phyloP scores from a whole-genome alignment of 306 rosid species.

The Acacia melanoxylon region DNA sequence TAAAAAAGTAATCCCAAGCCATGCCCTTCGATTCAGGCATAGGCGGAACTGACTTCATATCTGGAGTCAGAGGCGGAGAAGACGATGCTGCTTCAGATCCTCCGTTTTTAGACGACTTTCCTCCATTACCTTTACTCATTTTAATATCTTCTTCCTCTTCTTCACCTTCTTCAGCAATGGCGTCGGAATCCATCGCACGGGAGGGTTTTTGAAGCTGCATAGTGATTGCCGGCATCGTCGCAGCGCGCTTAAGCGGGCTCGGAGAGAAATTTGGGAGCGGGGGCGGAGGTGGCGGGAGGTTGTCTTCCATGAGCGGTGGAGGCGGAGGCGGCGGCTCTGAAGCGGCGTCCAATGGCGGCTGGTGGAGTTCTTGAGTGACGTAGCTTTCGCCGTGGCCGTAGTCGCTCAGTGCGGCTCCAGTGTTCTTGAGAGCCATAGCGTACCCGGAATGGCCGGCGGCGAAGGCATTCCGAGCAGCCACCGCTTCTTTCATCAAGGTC shows the following conservation, averaged over 20 bases:
- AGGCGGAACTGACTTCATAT: constrained; percentile 54
- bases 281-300: constrained; percentile 69
- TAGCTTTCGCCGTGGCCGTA: constrained; percentile 76
- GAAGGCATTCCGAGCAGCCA: constrained; percentile 75
- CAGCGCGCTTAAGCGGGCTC: constrained; percentile 59
- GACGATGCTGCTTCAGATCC: constrained; percentile 24
- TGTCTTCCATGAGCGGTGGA: constrained; percentile 13
- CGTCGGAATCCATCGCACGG: constrained; percentile 17
- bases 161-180: constrained; percentile 58
- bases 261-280: constrained; percentile 73
- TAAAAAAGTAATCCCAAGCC: constrained; percentile 87
- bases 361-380: constrained; percentile 34
- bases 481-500: constrained; percentile 70
- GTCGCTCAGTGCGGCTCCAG: constrained; percentile 87
- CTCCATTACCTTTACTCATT: constrained; percentile 17
- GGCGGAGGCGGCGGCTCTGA: constrained; percentile 16
- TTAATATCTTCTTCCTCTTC: constrained; percentile 28
- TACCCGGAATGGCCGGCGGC: constrained; percentile 86
- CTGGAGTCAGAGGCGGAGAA: constrained; percentile 45
- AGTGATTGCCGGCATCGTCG: constrained; percentile 58
- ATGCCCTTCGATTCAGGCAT: constrained; percentile 67
- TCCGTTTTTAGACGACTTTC: constrained; percentile 28
- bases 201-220: constrained; percentile 31
- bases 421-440: constrained; percentile 62
- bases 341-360: constrained; percentile 44